Conservation (phyloP, 768 basidiomycete species). For the Asterophora lycoperdoides region DNA sequence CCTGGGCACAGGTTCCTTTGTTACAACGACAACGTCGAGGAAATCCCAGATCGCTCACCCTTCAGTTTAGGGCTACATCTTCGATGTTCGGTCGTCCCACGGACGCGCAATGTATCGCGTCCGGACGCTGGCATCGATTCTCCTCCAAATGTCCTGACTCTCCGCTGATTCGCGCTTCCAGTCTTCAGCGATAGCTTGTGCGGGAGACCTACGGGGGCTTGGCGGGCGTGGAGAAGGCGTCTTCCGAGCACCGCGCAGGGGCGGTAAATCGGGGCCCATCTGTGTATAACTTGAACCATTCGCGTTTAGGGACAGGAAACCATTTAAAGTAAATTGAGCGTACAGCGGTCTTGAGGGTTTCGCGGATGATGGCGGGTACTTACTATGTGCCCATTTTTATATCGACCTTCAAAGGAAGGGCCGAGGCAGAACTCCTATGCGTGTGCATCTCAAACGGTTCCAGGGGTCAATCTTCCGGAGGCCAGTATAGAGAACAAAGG, state of each 20-base stretch:
- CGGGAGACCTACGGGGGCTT: slow-evolving; percentile 40
- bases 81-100: slow-evolving; percentile 39
- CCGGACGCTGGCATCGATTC: slow-evolving; percentile 45
- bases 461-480: slow-evolving; percentile 27
- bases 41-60: slow-evolving; percentile 13
- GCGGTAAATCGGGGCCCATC: slow-evolving; percentile 43
- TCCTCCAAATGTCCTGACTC: slow-evolving; percentile 56
- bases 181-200: slow-evolving; percentile 62
- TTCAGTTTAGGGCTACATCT: slow-evolving; percentile 40
- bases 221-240: slow-evolving; percentile 24
- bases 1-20: not conserved
- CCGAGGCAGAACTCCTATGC: slow-evolving; percentile 36
- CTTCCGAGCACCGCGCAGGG: slow-evolving; percentile 31
- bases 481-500: slow-evolving; percentile 40
- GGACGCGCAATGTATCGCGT: slow-evolving; percentile 43
- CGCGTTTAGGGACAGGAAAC: slow-evolving; percentile 26
- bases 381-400: slow-evolving; percentile 40
- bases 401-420: slow-evolving; percentile 37
- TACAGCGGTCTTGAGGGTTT: slow-evolving; percentile 34
- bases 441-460: slow-evolving; percentile 32
- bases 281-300: slow-evolving; percentile 30
- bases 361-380: slow-evolving; percentile 30
- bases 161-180: slow-evolving; percentile 63
- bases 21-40: not conserved
- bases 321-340: slow-evolving; percentile 28